Base-by-base conservation (phyloP, 495 filamentous ascomycete genomes). In the Penicillium daleae region DNA sequence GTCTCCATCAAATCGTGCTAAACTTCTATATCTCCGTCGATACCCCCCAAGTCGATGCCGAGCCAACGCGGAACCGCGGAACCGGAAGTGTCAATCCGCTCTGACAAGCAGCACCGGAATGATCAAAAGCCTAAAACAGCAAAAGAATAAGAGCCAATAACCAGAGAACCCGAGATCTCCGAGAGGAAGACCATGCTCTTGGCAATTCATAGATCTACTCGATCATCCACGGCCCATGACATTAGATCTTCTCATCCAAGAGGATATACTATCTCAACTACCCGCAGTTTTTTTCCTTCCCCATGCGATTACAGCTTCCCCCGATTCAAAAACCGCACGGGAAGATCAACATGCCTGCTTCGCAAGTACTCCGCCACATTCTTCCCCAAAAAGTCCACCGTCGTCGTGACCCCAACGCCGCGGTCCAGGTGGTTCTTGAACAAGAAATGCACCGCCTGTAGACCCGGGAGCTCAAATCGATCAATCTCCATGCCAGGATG, bases 361-460 rank as follows among this genome's bases (percentile, higher is more conserved):
- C 84, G 71, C 56, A 87, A 54, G 61, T 72, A 86, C 68, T 86
- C 83, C 31, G 80, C 83, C 22, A 85, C 79, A 58, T 85, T 85
- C 71, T 87, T 87, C 2, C 82, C 84, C 57, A 87, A 65, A 48
- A 82, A 78, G 57, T 87, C 84, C 33, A 82, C 74, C 1, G 74
- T 80, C 17, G 75, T 79, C 0, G 79, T 82, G 42, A 78, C 79
- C 17, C 74, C 79, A 1, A 85, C 83, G 5, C 84, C 85, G 9
- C 83, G 75, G 39, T 84, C 84, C 26, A 88, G 67, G 29, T 82
- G 61, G 56, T 85, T 82, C 52, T 81, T 78, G 40, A 87, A 79
- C 24, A 86, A 69, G 71, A 85, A 86, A 67, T 86, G 84, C 29
- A 86, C 83, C 0, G 74, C 76, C 22, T 69, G 67, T 10, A 79